These are phyloP conservation scores for Thuja plicata DNA, from an alignment of 83 land plant genomes.

Conservation along the genomic window DNA sequence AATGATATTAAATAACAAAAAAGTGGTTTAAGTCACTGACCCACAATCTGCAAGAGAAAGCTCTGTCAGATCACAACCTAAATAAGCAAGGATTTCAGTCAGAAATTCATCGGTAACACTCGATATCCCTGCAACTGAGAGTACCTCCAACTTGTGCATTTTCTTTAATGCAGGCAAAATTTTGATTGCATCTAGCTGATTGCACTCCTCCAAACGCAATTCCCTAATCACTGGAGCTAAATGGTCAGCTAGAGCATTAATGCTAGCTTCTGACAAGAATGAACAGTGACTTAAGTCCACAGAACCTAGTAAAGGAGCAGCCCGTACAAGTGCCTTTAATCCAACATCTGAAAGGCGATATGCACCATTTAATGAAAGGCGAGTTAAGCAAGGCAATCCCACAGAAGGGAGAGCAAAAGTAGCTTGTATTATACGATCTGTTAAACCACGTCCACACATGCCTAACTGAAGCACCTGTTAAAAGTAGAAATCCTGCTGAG, in stretches of 20 bases:
- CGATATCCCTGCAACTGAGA: conserved; percentile 37
- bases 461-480: conserved; percentile 63
- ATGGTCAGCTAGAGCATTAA: conserved; percentile 29
- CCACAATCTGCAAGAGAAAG: conserved; percentile 48
- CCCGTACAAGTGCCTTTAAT: conserved; percentile 29
- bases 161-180: conserved; percentile 39
- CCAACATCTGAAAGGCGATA: conserved; percentile 69
- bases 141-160: conserved; percentile 39
- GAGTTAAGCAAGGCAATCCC: conserved; percentile 32
- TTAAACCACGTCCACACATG: conserved; percentile 58
- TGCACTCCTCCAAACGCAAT: conserved; percentile 54
- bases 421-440: conserved; percentile 36
- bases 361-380: conserved; percentile 52
- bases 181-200: conserved; percentile 42
- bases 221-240: conserved; percentile 42
- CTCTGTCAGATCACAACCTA: conserved; percentile 39
- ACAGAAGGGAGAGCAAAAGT: conserved; percentile 38
- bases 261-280: conserved; percentile 37
- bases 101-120: conserved; percentile 48
- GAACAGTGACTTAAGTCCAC: conserved; percentile 62
- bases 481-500: neutral
- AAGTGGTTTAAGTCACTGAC: conserved; percentile 26
- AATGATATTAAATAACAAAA: neutral
- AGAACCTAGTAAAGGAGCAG: conserved; percentile 53
- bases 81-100: conserved; percentile 21